phyloP scores from a whole-genome alignment of 495 filamentous ascomycete species.

The Sabuloglossum arenarium region DNA sequence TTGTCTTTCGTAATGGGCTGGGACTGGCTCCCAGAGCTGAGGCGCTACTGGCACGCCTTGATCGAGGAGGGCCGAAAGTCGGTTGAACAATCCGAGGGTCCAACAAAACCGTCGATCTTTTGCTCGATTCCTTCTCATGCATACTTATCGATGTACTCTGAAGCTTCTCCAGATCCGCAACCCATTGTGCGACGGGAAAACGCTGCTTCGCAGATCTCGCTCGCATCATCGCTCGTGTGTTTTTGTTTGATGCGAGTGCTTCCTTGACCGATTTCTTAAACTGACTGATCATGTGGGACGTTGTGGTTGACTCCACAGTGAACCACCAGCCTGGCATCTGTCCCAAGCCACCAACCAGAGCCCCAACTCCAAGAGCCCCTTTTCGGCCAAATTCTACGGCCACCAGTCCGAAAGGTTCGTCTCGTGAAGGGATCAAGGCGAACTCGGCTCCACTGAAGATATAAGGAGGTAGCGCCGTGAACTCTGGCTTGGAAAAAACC shows the following conservation, averaged over 20 bases:
- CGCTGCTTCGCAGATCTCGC: slow-evolving; percentile 57
- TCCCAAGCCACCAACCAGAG: slow-evolving; percentile 44
- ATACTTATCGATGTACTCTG: slow-evolving; percentile 17
- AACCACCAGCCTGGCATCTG: slow-evolving; percentile 70
- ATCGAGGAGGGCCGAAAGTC: not conserved
- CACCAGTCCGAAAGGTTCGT: slow-evolving; percentile 66
- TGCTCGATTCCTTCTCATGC: slow-evolving; percentile 8
- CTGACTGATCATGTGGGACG: slow-evolving; percentile 48
- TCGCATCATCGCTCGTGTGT: slow-evolving; percentile 44
- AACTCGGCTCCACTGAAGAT: slow-evolving; percentile 67
- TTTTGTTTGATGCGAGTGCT: slow-evolving; percentile 37
- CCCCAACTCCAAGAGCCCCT: slow-evolving; percentile 55
- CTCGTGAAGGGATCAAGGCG: slow-evolving; percentile 56
- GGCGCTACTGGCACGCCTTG: not conserved
- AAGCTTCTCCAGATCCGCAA: slow-evolving; percentile 19
- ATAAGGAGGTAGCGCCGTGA: slow-evolving; percentile 50
- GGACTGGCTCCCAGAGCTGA: not conserved
- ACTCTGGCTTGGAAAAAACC: slow-evolving; percentile 58
- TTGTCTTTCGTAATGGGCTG: not conserved
- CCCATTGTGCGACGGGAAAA: slow-evolving; percentile 37
- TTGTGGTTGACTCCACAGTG: slow-evolving; percentile 46
- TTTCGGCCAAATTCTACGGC: slow-evolving; percentile 66
- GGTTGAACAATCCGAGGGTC: not conserved
- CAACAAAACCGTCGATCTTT: not conserved
- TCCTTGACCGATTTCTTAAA: slow-evolving; percentile 48